Conservation (phyloP, 805 yeast species). For the Pichia phayaonensis region DNA sequence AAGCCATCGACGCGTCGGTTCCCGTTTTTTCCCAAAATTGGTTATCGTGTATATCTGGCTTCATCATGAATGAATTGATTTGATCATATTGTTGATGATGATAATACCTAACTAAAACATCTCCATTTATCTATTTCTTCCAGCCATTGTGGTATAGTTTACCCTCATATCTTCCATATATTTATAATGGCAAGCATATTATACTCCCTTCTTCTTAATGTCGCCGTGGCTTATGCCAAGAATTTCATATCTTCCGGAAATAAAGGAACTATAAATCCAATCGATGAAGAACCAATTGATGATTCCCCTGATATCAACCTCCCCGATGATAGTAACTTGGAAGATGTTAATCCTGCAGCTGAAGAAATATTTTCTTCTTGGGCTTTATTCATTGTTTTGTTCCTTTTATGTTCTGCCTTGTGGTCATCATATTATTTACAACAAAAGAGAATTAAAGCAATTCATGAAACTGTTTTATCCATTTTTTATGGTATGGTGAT, state of each 20-base stretch:
- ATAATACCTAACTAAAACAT: no score
- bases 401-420: conserved; percentile 75
- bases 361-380: conserved; percentile 96
- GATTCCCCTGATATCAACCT: conserved; percentile 35
- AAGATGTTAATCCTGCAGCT: conserved; percentile 72
- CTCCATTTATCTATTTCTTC: no score
- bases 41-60: no score
- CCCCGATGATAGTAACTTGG: conserved; percentile 44
- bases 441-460: conserved; percentile 83
- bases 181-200: background rate
- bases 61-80: no score
- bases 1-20: no score
- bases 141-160: no score
- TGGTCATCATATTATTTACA: conserved; percentile 95
- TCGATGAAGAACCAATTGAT: conserved; percentile 31
- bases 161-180: no score
- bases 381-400: conserved; percentile 86
- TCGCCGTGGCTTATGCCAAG: background rate
- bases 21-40: no score
- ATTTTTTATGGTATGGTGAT: conserved; percentile 96
- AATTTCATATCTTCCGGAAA: background rate
- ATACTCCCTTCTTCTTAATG: background rate
- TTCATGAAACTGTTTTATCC: conserved; percentile 96
- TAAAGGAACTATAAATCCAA: conserved; percentile 20
- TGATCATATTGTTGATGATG: no score